phyloP scores from a whole-genome alignment of 1,139 yeast genomes.

The Sugiyamaella paludigena region DNA sequence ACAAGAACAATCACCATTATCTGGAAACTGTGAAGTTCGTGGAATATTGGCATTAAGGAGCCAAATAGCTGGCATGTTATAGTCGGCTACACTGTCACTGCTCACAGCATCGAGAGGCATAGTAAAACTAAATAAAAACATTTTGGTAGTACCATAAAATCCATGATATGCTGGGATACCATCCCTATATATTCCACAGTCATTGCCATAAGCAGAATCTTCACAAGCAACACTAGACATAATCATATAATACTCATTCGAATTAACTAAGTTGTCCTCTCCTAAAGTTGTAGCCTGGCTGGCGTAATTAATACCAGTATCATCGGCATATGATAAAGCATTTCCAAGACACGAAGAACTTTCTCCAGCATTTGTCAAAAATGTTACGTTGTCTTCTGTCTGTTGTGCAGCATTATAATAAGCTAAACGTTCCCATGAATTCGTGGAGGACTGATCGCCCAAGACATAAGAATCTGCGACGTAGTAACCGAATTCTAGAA shows the following conservation, averaged over 20 bases:
- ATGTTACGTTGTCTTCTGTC: constrained; percentile 65
- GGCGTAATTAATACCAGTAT: constrained; percentile 69
- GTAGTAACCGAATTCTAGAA: constrained; percentile 75
- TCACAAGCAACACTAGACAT: constrained; percentile 68
- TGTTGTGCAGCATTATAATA: constrained; percentile 62
- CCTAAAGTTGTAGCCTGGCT: constrained; percentile 56
- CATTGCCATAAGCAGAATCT: constrained; percentile 47
- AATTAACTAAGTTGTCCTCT: constrained; percentile 59
- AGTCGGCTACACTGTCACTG: constrained; percentile 46
- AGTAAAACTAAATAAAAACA: constrained; percentile 82
- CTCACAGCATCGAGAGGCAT: constrained; percentile 71
- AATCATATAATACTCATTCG: constrained; percentile 74
- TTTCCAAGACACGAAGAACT: constrained; percentile 80
- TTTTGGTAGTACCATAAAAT: constrained; percentile 62
- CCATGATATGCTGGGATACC: constrained; percentile 93
- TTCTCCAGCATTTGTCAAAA: constrained; percentile 71
- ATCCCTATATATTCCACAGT: constrained; percentile 83
- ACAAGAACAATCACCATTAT: constrained; percentile 71
- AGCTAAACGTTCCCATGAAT: constrained; percentile 65
- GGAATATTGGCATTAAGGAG: constrained; percentile 90
- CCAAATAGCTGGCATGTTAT: constrained; percentile 97
- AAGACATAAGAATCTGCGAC: constrained; percentile 24
- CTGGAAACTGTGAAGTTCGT: constrained; percentile 86
- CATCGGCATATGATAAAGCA: constrained; percentile 74
- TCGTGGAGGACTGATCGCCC: constrained; percentile 36